Percentiles rank a stretch among this genome's conserved stretches.
Conservation (phyloP, 371 early-diverging fungal species). For the Mucor saturninus region DNA sequence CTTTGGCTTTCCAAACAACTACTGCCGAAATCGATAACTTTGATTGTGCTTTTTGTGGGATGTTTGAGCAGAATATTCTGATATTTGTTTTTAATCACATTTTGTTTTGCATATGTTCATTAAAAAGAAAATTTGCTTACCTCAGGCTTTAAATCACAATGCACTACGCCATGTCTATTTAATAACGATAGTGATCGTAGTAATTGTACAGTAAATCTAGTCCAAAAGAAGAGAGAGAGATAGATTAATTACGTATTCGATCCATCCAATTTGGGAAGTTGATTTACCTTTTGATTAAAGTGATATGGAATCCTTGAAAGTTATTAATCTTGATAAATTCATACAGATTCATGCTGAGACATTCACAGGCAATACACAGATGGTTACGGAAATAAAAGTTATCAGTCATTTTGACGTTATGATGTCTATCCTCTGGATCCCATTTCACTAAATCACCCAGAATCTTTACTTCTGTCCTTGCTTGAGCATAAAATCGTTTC, state of each 20-base stretch:
- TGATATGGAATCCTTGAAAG: constrained; percentile 89
- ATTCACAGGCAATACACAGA: constrained; percentile 95
- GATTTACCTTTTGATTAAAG: constrained; percentile 67
- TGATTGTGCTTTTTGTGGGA: constrained; percentile 79
- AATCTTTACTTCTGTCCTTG: constrained; percentile 93
- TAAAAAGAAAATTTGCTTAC: constrained; percentile 34
- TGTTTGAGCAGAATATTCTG: constrained; percentile 80
- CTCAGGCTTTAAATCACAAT: constrained; percentile 99
- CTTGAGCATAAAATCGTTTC: constrained; percentile 95
- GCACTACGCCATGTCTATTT: constrained; percentile 82
- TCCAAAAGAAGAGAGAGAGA: neutral
- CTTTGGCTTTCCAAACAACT: constrained; percentile 76
- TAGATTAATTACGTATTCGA: neutral
- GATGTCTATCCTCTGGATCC: constrained; percentile 84
- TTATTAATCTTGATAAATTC: constrained; percentile 94
- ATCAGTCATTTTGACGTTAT: constrained; percentile 87
- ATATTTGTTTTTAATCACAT: neutral
- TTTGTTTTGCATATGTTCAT: neutral
- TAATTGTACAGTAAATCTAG: constrained; percentile 84
- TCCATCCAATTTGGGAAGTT: too few relatives aligned
- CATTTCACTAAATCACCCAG: constrained; percentile 72
- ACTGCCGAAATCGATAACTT: constrained; percentile 96
- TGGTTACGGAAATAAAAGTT: constrained; percentile 94
- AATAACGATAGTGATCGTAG: constrained; percentile 85
- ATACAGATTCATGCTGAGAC: constrained; percentile 95